Evolutionary conservation across 306 rosid genomes (phyloP).

Genomic region (Casuarina equisetifolia): DNA sequence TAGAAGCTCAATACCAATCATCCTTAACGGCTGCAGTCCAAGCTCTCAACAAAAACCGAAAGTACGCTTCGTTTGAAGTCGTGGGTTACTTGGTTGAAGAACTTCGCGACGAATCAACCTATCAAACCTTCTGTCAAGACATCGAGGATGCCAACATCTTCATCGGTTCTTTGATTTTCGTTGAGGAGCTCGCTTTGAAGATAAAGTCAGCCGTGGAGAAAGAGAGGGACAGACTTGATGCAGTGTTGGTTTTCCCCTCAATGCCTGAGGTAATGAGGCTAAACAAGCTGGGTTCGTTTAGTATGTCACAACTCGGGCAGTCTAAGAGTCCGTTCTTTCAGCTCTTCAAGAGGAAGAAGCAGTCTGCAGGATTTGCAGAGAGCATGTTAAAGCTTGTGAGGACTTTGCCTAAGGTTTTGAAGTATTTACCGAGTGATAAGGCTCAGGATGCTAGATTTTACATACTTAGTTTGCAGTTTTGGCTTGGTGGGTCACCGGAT

Average conservation of each 20-base stretch:
- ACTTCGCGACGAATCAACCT: constrained; percentile 62
- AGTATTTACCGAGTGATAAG: constrained; percentile 93
- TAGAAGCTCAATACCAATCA: constrained; percentile 98
- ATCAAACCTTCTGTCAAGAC: constrained; percentile 69
- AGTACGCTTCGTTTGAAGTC: constrained; percentile 67
- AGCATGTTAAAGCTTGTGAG: constrained; percentile 97
- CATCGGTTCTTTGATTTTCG: constrained; percentile 91
- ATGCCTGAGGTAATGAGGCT: constrained; percentile 99
- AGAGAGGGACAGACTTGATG: constrained; percentile 85
- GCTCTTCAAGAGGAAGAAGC: constrained; percentile 83
- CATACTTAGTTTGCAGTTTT: constrained; percentile 85
- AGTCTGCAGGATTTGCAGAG: constrained; percentile 89
- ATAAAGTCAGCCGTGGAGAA: constrained; percentile 86
- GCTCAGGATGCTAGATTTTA: constrained; percentile 97
- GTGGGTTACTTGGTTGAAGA: constrained; percentile 96
- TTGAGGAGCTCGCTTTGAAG: constrained; percentile 90
- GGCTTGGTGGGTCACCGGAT: constrained; percentile 99
- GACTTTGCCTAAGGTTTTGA: constrained; percentile 89
- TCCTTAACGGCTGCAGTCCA: constrained; percentile 79
- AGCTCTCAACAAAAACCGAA: constrained; percentile 51
- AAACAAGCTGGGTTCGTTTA: constrained; percentile 83
- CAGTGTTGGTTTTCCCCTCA: constrained; percentile 94
- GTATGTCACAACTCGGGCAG: constrained; percentile 93
- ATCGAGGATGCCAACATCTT: constrained; percentile 85
- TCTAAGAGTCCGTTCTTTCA: constrained; percentile 90